Base-by-base conservation (phyloP, 805 yeast species). In the Priceomyces fermenticarens region DNA sequence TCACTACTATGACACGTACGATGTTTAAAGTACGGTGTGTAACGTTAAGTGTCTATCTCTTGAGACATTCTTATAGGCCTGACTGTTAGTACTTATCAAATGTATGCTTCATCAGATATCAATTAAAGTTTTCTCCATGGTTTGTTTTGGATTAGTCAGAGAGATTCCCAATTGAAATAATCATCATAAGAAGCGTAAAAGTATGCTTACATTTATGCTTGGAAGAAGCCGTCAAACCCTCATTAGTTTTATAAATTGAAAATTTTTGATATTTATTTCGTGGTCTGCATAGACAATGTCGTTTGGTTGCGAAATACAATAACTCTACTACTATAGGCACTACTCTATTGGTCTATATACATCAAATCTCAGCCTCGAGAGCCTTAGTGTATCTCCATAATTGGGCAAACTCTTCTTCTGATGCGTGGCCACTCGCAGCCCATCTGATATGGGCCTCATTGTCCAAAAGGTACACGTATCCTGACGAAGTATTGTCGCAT, bases 371-470 rank as follows among this genome's bases (percentile, higher is more conserved):
- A 43, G 62, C 73, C 45, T 74, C 75, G 23, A 86, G 54, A 0
- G 85, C 85, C 20, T 65, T 65, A 1, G 85, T 81, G 28, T 83
- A 75, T 51, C 77, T 80, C 86, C 89, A 83, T 41, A 87, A 60
- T 11, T 78, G 65, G 12, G 68, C 67, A 36, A 68, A 64, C 50
- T 93, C 99, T 27, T 75, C 74, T n/a, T 74, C 79, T 11, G 73
- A 72, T 1, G 96, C 84, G 30, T 75, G 77, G 2, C 98, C 99
- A 51, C 95, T 80, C 3, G 88, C 86, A 16, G 88, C 89, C 98
- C 98, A 91, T 51, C 98, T 72, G 40, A 93, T 83, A 52, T 77
- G 82, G 38, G 84, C 83, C 10, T 80, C 68, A 11, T 70, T 70
- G 55, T 93, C 99, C 28, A 93, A 74, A 3, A 91, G 67, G 48